These are phyloP conservation scores for Graphilbum sp. DNA, from an alignment of 2,329 filamentous ascomycete species.

Conservation along the genomic window DNA sequence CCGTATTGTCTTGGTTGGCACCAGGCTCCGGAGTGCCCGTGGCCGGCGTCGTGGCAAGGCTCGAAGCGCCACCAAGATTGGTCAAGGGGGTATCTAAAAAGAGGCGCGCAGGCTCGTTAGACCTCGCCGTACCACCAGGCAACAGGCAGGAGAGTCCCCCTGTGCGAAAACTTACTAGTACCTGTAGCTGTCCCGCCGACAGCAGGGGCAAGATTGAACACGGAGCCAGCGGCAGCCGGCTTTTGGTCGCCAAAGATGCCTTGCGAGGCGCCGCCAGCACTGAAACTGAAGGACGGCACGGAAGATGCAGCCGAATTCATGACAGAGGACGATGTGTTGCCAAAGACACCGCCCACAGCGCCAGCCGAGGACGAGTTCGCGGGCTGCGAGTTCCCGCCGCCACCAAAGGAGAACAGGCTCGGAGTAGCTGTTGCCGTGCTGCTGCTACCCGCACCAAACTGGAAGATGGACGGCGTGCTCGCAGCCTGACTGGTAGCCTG, in stretches of 20 bases:
- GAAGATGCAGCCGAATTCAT: neutral
- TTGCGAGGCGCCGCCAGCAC: slow-evolving; percentile 14
- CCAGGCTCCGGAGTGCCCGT: slow-evolving; percentile 42
- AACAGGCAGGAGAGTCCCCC: too few relatives aligned
- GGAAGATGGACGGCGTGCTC: slow-evolving; percentile 8
- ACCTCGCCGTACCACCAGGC: too few relatives aligned
- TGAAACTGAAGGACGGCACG: slow-evolving; percentile 20
- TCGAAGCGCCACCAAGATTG: slow-evolving; percentile 38
- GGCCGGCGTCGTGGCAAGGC: slow-evolving; percentile 42
- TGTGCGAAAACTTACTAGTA: slow-evolving; percentile 25
- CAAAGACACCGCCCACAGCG: neutral
- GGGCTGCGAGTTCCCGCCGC: slow-evolving; percentile 12
- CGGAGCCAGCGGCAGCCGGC: slow-evolving; percentile 11
- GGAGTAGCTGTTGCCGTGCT: slow-evolving; percentile 1
- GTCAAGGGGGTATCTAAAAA: slow-evolving; percentile 36
- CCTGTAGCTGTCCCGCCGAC: slow-evolving; percentile 21
- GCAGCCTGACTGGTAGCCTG: neutral
- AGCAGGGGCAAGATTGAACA: slow-evolving; percentile 18
- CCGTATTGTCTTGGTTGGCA: slow-evolving; percentile 21
- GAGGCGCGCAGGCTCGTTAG: slow-evolving; percentile 1
- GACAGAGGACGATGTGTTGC: neutral
- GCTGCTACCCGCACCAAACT: slow-evolving; percentile 8
- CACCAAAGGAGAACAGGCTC: slow-evolving; percentile 21
- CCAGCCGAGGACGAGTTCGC: slow-evolving; percentile 7
- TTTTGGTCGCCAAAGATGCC: slow-evolving; percentile 13